These are phyloP conservation scores for Verticillium albo-atrum DNA, from an alignment of 2,329 filamentous ascomycete species.

Conservation along the genomic window DNA sequence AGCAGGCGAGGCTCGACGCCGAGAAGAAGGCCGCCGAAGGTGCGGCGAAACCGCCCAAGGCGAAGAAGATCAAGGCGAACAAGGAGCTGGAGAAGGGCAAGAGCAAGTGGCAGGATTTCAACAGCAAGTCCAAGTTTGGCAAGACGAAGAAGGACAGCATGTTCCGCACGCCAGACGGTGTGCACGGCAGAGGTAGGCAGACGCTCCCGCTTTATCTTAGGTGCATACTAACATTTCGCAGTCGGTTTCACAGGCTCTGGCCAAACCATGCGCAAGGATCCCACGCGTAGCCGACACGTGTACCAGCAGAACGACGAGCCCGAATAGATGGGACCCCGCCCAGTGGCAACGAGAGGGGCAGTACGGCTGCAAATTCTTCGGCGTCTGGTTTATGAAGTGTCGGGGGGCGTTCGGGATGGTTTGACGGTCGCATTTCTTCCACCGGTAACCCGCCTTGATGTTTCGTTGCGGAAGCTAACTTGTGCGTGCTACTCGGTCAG, in stretches of 20 bases:
- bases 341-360: slow-evolving; percentile 9
- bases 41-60: slow-evolving; percentile 65
- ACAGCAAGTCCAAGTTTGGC: slow-evolving; percentile 67
- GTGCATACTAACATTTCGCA: slow-evolving; percentile 28
- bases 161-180: slow-evolving; percentile 87
- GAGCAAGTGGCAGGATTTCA: slow-evolving; percentile 93
- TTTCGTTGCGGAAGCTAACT: slow-evolving; percentile 38
- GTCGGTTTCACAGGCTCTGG: slow-evolving; percentile 96
- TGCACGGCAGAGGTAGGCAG: slow-evolving; percentile 74
- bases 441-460: slow-evolving; percentile 29
- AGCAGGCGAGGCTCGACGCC: slow-evolving; percentile 47
- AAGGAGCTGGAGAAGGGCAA: slow-evolving; percentile 89
- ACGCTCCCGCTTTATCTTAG: not conserved
- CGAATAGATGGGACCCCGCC: slow-evolving; percentile 45
- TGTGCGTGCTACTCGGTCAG: slow-evolving; percentile 8
- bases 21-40: slow-evolving; percentile 60
- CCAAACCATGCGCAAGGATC: slow-evolving; percentile 92
- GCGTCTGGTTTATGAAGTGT: slow-evolving; percentile 11
- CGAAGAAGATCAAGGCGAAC: slow-evolving; percentile 88
- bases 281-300: slow-evolving; percentile 74
- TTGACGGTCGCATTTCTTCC: slow-evolving; percentile 18
- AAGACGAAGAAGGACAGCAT: slow-evolving; percentile 88
- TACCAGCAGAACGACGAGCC: slow-evolving; percentile 75
- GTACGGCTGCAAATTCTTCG: slow-evolving; percentile 4
- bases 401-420: not conserved